Evolutionary conservation across 83 land plant genomes (phyloP), one percentile per base, ranked within the genome.

Genomic region (Isoetes engelmannii): DNA sequence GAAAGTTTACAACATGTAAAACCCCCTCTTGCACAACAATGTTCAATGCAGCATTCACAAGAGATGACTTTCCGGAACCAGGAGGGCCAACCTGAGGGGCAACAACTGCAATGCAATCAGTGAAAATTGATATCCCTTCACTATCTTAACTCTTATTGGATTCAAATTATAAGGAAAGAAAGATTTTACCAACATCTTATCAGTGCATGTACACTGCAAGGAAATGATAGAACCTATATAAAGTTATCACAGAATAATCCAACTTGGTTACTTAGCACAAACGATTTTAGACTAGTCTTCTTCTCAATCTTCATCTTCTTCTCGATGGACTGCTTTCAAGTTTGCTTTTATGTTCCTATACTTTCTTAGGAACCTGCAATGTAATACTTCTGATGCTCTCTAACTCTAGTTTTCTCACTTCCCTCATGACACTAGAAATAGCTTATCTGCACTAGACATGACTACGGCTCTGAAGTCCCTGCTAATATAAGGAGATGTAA

Each of bases 1-100:
- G 67, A 7, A 64, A 9, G 9, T 13, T 21, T 41, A 64, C 67
- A 12, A 64, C 47, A 37, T 47, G 67, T 7, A 64, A 64, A 44
- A 13, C 42, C 9, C 42, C 47, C 9, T 64, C 67, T 9, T 44
- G 42, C 10, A 41, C 18, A 41, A 44, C 15, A 13, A 41, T 64
- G 47, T 41, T 7, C 1, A 44, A 44, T 7, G 17, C 17, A 44
- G 67, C 47, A 0, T 3, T 37, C 47, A 64, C 9, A 44, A 64
- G 67, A 13, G 42, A 64, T 17, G 67, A 64, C 47, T 64, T 64
- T 44, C 67, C 67, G 13, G 67, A 64, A 7, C 67, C 67, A 44
- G 67, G 6, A 9, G 67, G 67, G 13, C 67, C 67, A 44, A 13
- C 15, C 67, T 64, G 67, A 8, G 28, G 10, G 15, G 17, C 13